A percentile compares a stretch with the other conserved stretches of the same genome.
These are phyloP conservation scores for Claviceps spartinae DNA, from an alignment of 2,329 filamentous ascomycete genomes.

Conservation along the genomic window DNA sequence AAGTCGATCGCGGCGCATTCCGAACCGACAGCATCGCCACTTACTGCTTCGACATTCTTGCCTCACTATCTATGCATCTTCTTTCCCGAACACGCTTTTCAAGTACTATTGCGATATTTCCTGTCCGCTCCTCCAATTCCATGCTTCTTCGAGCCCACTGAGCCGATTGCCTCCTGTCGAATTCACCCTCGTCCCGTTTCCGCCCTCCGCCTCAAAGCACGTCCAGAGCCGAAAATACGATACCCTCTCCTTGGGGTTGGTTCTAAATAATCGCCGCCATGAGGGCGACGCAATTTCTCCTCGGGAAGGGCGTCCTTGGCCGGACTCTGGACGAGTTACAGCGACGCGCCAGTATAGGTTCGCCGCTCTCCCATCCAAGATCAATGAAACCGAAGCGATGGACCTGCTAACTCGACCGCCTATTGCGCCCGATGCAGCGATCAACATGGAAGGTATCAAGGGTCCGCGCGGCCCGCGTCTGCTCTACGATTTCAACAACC, in stretches of 20 bases:
- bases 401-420: background rate
- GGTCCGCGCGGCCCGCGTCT: slow-evolving; percentile 48
- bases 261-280: slow-evolving; percentile 20
- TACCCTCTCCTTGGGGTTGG: too few species aligned
- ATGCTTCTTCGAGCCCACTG: too few species aligned
- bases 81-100: too few species aligned
- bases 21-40: too few species aligned
- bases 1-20: too few species aligned
- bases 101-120: too few species aligned
- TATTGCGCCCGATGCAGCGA: slow-evolving; percentile 29
- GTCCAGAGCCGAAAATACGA: too few species aligned
- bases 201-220: too few species aligned
- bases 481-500: slow-evolving; percentile 48
- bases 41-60: too few species aligned
- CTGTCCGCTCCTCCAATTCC: too few species aligned
- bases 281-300: slow-evolving; percentile 29
- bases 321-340: slow-evolving; percentile 48
- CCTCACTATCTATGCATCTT: too few species aligned
- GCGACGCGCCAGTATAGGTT: slow-evolving; percentile 42
- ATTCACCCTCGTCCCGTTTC: background rate
- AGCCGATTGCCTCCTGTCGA: too few species aligned
- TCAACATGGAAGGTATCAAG: slow-evolving; percentile 56
- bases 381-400: background rate
- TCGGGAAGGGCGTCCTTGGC: slow-evolving; percentile 40
- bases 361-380: background rate